Conservation (phyloP, 495 filamentous ascomycete genomes). For the Xylaria telfairii region DNA sequence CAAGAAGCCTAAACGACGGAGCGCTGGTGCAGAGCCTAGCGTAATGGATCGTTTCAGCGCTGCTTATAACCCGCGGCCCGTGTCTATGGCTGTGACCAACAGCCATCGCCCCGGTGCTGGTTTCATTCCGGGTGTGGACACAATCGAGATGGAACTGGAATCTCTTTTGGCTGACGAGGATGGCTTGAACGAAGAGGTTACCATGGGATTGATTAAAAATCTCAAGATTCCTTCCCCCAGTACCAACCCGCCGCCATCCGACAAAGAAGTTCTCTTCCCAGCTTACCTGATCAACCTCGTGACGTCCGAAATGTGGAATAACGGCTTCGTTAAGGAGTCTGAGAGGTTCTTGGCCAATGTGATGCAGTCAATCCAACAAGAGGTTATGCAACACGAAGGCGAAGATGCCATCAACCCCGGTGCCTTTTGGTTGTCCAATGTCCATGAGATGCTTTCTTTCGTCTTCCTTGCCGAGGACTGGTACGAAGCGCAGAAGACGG, state of each 20-base stretch:
- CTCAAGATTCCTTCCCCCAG: slow-evolving; percentile 91
- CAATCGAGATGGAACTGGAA: slow-evolving; percentile 91
- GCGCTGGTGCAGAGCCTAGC: slow-evolving; percentile 86
- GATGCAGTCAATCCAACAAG: slow-evolving; percentile 99
- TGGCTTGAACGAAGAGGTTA: slow-evolving; percentile 92
- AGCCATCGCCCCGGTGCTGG: slow-evolving; percentile 67
- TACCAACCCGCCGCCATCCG: slow-evolving; percentile 83
- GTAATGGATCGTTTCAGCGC: slow-evolving; percentile 85
- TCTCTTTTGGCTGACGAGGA: slow-evolving; percentile 94
- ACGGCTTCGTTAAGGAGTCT: slow-evolving; percentile 99
- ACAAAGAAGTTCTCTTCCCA: slow-evolving; percentile 98
- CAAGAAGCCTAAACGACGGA: slow-evolving; percentile 96
- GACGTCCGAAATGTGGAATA: slow-evolving; percentile 99
- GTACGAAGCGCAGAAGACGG: slow-evolving; percentile 99
- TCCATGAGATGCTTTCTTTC: slow-evolving; percentile 99
- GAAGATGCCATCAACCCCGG: slow-evolving; percentile 97
- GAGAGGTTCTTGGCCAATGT: slow-evolving; percentile 98
- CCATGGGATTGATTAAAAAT: slow-evolving; percentile 92
- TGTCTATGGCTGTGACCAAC: slow-evolving; percentile 84
- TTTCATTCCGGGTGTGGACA: slow-evolving; percentile 81
- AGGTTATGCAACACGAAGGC: slow-evolving; percentile 98
- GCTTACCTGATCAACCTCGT: slow-evolving; percentile 99
- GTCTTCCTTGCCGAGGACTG: slow-evolving; percentile 99
- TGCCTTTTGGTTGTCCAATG: slow-evolving; percentile 98
- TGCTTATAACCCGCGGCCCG: slow-evolving; percentile 91